phyloP scores from a whole-genome alignment of 768 basidiomycete species.

The Pseudohyphozyma bogoriensis region DNA sequence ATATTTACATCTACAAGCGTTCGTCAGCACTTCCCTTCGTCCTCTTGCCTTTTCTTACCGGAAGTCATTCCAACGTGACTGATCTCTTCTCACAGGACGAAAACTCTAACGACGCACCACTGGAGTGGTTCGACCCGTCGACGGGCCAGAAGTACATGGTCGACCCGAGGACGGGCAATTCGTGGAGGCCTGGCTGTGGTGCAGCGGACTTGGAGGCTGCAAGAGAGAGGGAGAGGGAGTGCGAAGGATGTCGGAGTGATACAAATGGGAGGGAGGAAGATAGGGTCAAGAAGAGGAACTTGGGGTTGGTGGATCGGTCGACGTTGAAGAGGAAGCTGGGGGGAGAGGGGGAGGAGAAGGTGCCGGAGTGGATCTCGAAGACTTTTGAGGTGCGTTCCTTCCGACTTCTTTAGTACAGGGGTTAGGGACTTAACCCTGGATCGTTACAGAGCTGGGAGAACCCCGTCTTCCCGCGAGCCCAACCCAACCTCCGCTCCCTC shows the following conservation, averaged over 20 bases:
- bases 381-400: slow-evolving; percentile 48
- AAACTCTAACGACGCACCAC: neutral
- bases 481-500: slow-evolving; percentile 34
- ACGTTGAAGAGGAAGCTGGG: slow-evolving; percentile 1
- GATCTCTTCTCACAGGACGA: too few species aligned
- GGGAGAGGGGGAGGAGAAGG: slow-evolving; percentile 15
- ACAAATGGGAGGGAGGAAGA: neutral
- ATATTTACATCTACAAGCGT: neutral
- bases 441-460: slow-evolving; percentile 34
- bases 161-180: slow-evolving; percentile 62
- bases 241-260: neutral
- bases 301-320: slow-evolving; percentile 4
- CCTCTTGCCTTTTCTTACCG: neutral
- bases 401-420: too few species aligned
- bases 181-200: slow-evolving; percentile 44
- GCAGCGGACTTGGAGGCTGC: too few species aligned
- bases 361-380: slow-evolving; percentile 57
- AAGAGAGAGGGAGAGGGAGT: too few species aligned
- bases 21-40: neutral
- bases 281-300: neutral
- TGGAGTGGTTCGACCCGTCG: slow-evolving; percentile 53
- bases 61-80: neutral
- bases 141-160: slow-evolving; percentile 54
- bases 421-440: too few species aligned
- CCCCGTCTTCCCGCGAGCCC: slow-evolving; percentile 45